Conservation (phyloP, 148 eudicot species). For the Pharnaceum exiguum region DNA sequence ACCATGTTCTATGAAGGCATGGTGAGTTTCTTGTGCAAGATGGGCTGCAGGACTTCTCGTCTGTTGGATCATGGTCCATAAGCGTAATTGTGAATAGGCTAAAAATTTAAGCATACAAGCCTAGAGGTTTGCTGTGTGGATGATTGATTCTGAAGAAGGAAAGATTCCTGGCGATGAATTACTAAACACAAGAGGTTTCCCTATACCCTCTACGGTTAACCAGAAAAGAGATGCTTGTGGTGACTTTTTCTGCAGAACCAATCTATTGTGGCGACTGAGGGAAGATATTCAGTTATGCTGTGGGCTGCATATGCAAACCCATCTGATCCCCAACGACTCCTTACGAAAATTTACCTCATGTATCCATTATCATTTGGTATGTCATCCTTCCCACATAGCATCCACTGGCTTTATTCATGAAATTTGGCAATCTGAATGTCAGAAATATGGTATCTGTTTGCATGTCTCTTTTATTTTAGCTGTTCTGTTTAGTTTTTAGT, state of each 20-base stretch:
- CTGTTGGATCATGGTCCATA: background rate
- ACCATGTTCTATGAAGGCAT: background rate
- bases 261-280: too few species aligned
- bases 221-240: too few species aligned
- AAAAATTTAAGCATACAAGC: background rate
- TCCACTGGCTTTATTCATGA: background rate
- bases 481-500: background rate
- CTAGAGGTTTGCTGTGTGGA: background rate
- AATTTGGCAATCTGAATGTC: background rate
- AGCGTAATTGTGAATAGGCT: background rate
- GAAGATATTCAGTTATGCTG: too few species aligned
- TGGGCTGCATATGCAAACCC: too few species aligned
- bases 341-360: background rate
- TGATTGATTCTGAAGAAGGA: too few species aligned
- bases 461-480: background rate
- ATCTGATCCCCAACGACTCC: conserved; percentile 2
- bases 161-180: too few species aligned
- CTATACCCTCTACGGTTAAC: too few species aligned
- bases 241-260: too few species aligned
- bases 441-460: too few species aligned
- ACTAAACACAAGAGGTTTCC: too few species aligned
- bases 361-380: conserved; percentile 12
- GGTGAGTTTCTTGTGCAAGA: background rate
- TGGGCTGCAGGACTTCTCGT: background rate
- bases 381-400: conserved; percentile 7